Base-by-base conservation (phyloP, 2,329 filamentous ascomycete genomes). In the Fusarium multiceps region DNA sequence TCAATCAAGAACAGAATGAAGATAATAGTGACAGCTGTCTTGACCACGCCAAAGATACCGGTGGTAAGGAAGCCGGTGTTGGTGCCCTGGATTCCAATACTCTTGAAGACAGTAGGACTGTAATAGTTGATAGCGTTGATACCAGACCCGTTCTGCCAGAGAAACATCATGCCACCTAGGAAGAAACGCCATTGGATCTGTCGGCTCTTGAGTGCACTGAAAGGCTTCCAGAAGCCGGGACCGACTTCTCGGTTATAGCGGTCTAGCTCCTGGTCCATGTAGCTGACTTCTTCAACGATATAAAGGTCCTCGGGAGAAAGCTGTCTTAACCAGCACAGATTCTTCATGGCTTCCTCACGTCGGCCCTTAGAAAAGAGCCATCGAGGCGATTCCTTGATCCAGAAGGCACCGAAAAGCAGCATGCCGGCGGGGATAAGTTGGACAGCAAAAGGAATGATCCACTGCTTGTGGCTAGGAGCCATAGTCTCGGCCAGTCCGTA, bases 41-140 rank as follows among this genome's bases (percentile, higher is more conserved):
- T 93, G 74, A 93, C 90, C 1, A 93, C 89, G 49, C 92, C 92
- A 69, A 92, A 94, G 66, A 94, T 88, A 37, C 92, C 92, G 0
- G 92, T 93, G 0, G 91, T 92, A 41, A 86, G 75, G 63, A 85
- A 81, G 16, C 78, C 74, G 1, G 80, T 81, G 71, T 81, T 82
- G 47, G 80, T 82, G 18, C 83, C 84, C 7, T 77, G 79, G 59
- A 85, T 79, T 9, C 84, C 84, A 30, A 86, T 80, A 47, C 79
- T 81, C 69, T 82, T 86, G 83, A 78, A 78, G 18, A 78, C 77
- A 25, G 77, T 78, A 21, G 77, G 77, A 1, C 83, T 85, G 78
- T 91, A 93, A 80, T 93, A 93, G 82, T 93, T 93, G 81, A 92
- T 90, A 27, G 91, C 91, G 71, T 93, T 93, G 81, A 93, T 93